phyloP scores from a whole-genome alignment of 2,329 filamentous ascomycete genomes.

The Aspergillus arachidicola region DNA sequence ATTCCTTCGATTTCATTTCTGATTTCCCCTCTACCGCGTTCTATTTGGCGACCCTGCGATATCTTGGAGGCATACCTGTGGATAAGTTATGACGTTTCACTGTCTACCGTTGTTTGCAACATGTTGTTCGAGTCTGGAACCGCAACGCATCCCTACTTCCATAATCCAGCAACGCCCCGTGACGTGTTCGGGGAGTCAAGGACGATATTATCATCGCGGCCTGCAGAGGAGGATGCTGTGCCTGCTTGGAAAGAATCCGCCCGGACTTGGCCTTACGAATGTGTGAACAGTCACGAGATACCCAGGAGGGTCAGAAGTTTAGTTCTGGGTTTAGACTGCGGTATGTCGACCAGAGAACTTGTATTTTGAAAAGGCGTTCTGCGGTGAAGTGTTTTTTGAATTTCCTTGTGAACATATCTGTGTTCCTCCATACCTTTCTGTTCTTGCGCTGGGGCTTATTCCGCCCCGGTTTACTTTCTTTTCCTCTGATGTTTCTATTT shows the following conservation, averaged over 20 bases:
- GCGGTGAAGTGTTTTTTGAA: slow-evolving; percentile 15
- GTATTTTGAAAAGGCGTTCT: slow-evolving; percentile 27
- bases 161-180: not conserved
- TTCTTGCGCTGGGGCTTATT: slow-evolving; percentile 11
- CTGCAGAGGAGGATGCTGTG: not conserved
- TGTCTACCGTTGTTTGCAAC: slow-evolving; percentile 6
- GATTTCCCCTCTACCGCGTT: slow-evolving; percentile 22
- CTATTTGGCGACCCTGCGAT: slow-evolving; percentile 35
- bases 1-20: slow-evolving; percentile 9
- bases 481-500: slow-evolving; percentile 12
- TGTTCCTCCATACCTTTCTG: slow-evolving; percentile 9
- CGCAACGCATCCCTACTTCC: not conserved
- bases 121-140: slow-evolving; percentile 5
- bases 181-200: not conserved
- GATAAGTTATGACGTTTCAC: slow-evolving; percentile 7
- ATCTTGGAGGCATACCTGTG: slow-evolving; percentile 21
- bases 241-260: not conserved
- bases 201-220: not conserved
- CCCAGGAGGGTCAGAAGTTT: slow-evolving; percentile 6
- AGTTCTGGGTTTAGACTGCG: slow-evolving; percentile 6
- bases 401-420: slow-evolving; percentile 16
- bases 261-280: slow-evolving; percentile 2
- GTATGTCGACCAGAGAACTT: slow-evolving; percentile 16
- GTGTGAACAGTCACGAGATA: not conserved
- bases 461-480: slow-evolving; percentile 11